Base-by-base conservation (phyloP, 179 eudicot genomes). In the Beta macrorhiza region DNA sequence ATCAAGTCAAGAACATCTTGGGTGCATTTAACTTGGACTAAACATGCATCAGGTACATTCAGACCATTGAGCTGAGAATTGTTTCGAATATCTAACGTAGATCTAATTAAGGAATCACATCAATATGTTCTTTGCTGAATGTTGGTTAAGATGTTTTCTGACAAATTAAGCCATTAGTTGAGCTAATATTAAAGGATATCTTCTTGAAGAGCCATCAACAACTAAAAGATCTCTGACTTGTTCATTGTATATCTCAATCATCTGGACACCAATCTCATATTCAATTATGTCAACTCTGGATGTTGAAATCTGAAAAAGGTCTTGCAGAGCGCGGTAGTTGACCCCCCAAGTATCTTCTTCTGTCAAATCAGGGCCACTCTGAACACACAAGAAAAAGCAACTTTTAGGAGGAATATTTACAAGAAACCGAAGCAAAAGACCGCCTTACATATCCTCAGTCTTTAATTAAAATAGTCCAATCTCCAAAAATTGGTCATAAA, bases 231-330 rank as follows among this genome's bases (percentile, higher is more conserved):
- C 99, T 80, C 99, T 89, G 81, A 95, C 98, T 93, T 95, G 98
- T 81, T 95, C 99, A 83, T 95, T 95, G 85, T 93, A 95, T 73
- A 95, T 95, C 82, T 95, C 99, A 78, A 95, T 92, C 99, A 95
- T 93, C 82, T 95, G 99, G 74, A 95, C 98, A 78, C 91, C 93
- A 62, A 95, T 92, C 57, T 91, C 93, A 74, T 93, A 95, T 70
- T 91, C 89, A 79, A 93, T 86, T 52, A 84, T 45, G 74, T 89
- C 89, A 77, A 70, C 81, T 79, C 99, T 93, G 74, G 88, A 86
- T 82, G 84, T 90, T 29, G 99, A 89, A 72, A 92, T 90, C 75
- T 91, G 83, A 82, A 95, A 95, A 68, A 95, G 86, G 84, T 95
- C 99, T 51, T 86, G 86, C 73, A 95, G 64, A 45, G 98, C 95